phyloP scores from a whole-genome alignment of 306 rosid genomes.

The Medicago arabica region DNA sequence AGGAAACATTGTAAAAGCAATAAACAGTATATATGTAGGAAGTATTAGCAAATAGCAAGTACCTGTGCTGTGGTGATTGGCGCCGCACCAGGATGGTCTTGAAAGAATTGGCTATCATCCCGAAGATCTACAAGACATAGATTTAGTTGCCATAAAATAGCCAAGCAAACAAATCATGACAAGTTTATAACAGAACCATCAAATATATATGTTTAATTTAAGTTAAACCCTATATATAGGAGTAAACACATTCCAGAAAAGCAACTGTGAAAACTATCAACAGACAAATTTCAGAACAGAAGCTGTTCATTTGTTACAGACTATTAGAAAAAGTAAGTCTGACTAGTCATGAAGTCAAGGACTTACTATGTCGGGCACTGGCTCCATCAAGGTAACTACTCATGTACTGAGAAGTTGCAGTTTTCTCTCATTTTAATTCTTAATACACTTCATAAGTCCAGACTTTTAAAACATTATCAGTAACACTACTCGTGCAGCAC shows the following conservation, averaged over 20 bases:
- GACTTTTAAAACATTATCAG: constrained; percentile 27
- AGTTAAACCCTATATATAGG: neutral
- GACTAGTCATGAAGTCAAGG: constrained; percentile 10
- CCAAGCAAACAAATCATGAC: constrained; percentile 25
- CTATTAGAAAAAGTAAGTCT: constrained; percentile 5
- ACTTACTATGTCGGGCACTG: constrained; percentile 19
- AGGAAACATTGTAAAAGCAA: constrained; percentile 13
- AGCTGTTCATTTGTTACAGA: constrained; percentile 20
- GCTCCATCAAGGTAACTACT: constrained; percentile 14
- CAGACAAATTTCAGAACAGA: neutral
- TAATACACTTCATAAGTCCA: constrained; percentile 15
- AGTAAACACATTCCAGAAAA: constrained; percentile 25
- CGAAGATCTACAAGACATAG: constrained; percentile 77
- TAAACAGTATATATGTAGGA: constrained; percentile 4
- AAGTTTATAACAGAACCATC: constrained; percentile 9
- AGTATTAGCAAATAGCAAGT: constrained; percentile 34
- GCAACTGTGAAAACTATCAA: constrained; percentile 29
- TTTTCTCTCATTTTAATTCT: constrained; percentile 27
- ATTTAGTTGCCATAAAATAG: constrained; percentile 44
- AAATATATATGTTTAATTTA: constrained; percentile 28
- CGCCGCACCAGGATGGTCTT: constrained; percentile 85
- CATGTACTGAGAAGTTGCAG: constrained; percentile 21
- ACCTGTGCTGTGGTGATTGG: constrained; percentile 95
- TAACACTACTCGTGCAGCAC: constrained; percentile 6
- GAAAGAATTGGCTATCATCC: constrained; percentile 84